These are phyloP conservation scores for Gossypium stocksii DNA, from an alignment of 345 rosid genomes.

Conservation along the genomic window DNA sequence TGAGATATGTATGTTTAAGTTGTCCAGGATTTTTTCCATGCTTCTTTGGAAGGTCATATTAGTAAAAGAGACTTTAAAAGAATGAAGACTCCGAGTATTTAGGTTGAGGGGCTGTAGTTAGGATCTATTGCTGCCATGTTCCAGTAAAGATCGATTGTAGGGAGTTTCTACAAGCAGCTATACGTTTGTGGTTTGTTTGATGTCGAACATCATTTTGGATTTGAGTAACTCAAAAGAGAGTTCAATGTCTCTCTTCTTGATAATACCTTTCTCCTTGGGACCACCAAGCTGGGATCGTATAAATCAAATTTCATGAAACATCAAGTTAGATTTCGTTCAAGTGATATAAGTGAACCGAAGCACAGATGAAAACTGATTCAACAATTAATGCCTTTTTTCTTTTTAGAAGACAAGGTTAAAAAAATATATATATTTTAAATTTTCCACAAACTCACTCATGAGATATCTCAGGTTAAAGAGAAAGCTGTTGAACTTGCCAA, in stretches of 20 bases:
- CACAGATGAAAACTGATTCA: no score
- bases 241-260: not conserved
- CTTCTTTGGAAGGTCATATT: not conserved
- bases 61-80: no score
- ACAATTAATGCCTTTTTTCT: no score
- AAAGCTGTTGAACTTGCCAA: constrained; percentile 73
- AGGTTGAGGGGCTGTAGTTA: not conserved
- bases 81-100: not conserved
- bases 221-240: not conserved
- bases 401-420: not conserved
- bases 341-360: no score
- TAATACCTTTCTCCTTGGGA: not conserved
- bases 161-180: no score
- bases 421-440: no score
- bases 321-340: not conserved
- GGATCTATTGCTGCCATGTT: not conserved
- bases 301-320: not conserved
- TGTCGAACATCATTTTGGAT: no score
- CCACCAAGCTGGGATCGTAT: not conserved
- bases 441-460: not conserved
- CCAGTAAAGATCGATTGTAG: not conserved
- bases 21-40: no score
- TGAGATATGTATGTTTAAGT: not conserved
- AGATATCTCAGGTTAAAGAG: constrained; percentile 65
- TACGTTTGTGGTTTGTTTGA: no score